Evolutionary conservation across 129 eudicot species (phyloP).

Genomic region (Pulicaria dysenterica): DNA sequence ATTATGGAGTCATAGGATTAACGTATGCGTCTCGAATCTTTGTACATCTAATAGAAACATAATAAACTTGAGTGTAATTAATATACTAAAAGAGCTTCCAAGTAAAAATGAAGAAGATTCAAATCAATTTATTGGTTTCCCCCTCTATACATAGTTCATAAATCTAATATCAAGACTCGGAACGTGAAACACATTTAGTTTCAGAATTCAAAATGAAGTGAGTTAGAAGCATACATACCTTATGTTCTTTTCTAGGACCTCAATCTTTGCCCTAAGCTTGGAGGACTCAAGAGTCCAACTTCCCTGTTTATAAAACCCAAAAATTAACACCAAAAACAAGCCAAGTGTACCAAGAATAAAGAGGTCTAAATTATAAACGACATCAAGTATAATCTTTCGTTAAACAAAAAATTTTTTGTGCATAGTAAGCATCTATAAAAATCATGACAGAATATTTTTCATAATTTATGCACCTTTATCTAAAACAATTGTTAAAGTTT

Average conservation of each 20-base stretch:
- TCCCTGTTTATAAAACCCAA: constrained; percentile 34
- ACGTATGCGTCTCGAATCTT: no score
- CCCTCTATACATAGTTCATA: background rate
- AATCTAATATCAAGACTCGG: background rate
- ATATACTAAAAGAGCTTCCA: no score
- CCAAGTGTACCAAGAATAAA: background rate
- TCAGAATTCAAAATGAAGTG: background rate
- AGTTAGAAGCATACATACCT: constrained; percentile 41
- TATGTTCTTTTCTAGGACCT: constrained; percentile 70
- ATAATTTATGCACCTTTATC: no score
- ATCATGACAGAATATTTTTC: no score
- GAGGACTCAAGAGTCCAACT: constrained; percentile 64
- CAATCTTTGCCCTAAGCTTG: constrained; percentile 58
- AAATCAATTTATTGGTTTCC: no score
- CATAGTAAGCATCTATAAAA: no score
- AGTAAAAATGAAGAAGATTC: no score
- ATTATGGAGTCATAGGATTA: no score
- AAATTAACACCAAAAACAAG: constrained; percentile 3
- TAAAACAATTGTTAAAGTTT: no score
- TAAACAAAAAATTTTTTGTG: no score
- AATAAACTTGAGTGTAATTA: no score
- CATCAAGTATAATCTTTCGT: background rate
- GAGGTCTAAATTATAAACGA: background rate
- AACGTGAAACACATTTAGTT: background rate
- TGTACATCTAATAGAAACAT: no score